Evolutionary conservation across 257 asterid genomes (phyloP).

Genomic region (Salvia miltiorrhiza): DNA sequence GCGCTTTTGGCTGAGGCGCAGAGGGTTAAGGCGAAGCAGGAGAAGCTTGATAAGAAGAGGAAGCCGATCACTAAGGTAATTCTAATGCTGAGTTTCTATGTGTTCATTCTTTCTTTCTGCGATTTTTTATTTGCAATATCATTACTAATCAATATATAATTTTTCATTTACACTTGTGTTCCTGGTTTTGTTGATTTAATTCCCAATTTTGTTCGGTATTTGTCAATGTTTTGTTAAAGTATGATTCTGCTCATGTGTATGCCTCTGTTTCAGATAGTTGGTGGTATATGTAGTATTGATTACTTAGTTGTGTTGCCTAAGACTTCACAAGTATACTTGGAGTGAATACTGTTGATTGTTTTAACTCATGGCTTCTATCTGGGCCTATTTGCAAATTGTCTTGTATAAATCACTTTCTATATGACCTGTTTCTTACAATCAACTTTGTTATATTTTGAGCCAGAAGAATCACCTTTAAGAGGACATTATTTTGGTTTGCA

Average conservation of each 20-base stretch:
- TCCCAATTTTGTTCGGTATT: not conserved
- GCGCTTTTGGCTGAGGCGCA: conserved; percentile 63
- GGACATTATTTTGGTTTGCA: not conserved
- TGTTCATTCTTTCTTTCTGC: not conserved
- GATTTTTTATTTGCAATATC: too few species aligned
- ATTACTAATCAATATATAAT: too few species aligned
- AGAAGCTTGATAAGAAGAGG: conserved; percentile 61
- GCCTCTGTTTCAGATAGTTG: not conserved
- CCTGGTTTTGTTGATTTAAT: not conserved
- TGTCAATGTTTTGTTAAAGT: not conserved
- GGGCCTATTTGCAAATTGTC: not conserved
- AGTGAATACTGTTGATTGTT: not conserved
- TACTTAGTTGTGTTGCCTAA: too few species aligned
- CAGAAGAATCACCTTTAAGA: not conserved
- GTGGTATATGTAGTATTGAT: not conserved
- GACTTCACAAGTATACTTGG: not conserved
- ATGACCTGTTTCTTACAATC: not conserved
- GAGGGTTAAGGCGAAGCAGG: conserved; percentile 59
- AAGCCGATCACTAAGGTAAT: conserved; percentile 55
- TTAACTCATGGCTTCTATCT: not conserved
- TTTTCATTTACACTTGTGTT: not conserved
- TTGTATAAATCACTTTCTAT: not conserved
- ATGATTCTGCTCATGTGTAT: not conserved
- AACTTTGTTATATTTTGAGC: not conserved
- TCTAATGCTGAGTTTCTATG: not conserved